Evolutionary conservation across 1,284 basidiomycete species (phyloP).

Genomic region (Malassezia cuniculi): DNA sequence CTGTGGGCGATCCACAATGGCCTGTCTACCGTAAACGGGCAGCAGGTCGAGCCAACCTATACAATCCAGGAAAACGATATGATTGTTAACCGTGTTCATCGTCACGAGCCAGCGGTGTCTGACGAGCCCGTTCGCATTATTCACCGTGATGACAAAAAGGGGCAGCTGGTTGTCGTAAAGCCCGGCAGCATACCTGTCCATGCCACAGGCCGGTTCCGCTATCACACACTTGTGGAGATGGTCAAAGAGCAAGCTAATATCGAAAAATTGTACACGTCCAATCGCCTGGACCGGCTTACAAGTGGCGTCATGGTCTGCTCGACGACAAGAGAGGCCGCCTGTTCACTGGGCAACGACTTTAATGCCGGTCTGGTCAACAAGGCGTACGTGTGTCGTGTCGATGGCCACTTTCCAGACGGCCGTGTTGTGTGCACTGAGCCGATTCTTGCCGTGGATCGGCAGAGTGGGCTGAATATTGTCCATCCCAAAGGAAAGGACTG

Average conservation of each 20-base stretch:
- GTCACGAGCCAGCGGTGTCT: constrained; percentile 90
- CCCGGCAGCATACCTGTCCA: constrained; percentile 43
- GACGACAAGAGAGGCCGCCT: constrained; percentile 60
- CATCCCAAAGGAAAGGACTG: constrained; percentile 48
- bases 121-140: constrained; percentile 72
- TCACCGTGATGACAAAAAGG: constrained; percentile 60
- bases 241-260: constrained; percentile 72
- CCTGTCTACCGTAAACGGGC: constrained; percentile 82
- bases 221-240: constrained; percentile 59
- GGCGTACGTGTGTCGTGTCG: constrained; percentile 29
- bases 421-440: constrained; percentile 73
- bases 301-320: constrained; percentile 93
- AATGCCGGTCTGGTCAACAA: constrained; percentile 58
- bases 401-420: constrained; percentile 50
- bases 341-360: constrained; percentile 50
- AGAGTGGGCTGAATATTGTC: constrained; percentile 88
- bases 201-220: constrained; percentile 33
- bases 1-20: constrained; percentile 65
- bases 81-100: constrained; percentile 72
- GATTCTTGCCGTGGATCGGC: constrained; percentile 78
- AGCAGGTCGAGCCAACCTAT: constrained; percentile 63
- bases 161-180: constrained; percentile 68
- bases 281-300: constrained; percentile 83
- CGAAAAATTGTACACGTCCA: constrained; percentile 72
- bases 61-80: constrained; percentile 76